A percentile compares a stretch with the other conserved stretches of the same genome.
Evolutionary conservation across 2,329 filamentous ascomycete genomes (phyloP).

Genomic region (Botrytis deweyae): DNA sequence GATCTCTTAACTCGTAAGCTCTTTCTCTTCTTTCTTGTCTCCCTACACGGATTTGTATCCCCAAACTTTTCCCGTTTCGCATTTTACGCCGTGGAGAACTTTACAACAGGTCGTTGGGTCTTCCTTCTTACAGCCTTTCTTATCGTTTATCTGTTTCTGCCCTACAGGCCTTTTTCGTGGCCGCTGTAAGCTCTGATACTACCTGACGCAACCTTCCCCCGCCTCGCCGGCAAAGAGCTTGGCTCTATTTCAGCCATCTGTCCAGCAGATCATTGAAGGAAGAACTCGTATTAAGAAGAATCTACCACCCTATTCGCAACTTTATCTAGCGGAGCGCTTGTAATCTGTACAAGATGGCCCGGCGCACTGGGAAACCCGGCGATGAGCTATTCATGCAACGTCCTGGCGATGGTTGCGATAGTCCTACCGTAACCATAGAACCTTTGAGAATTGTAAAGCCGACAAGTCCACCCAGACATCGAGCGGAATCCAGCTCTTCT

Average conservation of each 20-base stretch:
- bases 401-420: conserved; percentile 53
- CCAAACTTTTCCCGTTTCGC: neutral
- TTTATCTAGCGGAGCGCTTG: conserved; percentile 30
- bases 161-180: conserved; percentile 12
- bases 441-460: conserved; percentile 84
- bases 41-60: neutral
- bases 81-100: neutral
- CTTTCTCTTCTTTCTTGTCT: conserved; percentile 1
- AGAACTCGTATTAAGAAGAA: conserved; percentile 36
- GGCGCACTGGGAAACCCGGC: conserved; percentile 63
- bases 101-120: neutral
- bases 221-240: conserved; percentile 22
- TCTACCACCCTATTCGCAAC: conserved; percentile 32
- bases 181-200: conserved; percentile 13
- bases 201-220: conserved; percentile 12
- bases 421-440: conserved; percentile 66
- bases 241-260: neutral
- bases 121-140: conserved; percentile 11
- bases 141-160: conserved; percentile 18
- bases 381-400: conserved; percentile 77
- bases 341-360: conserved; percentile 36
- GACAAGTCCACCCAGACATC: conserved; percentile 57
- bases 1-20: conserved; percentile 10
- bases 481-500: conserved; percentile 38
- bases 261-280: conserved; percentile 21